phyloP scores from a whole-genome alignment of 169 alveolate genomes.

The Babesia ovata region DNA sequence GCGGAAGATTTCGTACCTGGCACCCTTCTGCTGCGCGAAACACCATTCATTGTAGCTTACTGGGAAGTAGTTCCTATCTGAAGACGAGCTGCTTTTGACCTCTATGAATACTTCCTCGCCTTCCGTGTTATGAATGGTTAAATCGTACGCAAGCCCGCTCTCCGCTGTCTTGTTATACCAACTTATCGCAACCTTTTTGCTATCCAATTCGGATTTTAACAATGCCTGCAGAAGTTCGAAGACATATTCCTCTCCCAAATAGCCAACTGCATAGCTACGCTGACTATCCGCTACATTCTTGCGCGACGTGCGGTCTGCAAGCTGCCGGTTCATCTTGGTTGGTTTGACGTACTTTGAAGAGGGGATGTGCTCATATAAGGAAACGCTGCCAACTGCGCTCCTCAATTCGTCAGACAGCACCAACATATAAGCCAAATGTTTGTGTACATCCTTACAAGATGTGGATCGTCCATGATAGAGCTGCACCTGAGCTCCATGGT shows the following conservation, averaged over 20 bases:
- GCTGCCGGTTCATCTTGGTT: not conserved
- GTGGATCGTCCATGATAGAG: not conserved
- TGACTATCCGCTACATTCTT: not conserved
- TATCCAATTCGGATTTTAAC: conserved; percentile 8
- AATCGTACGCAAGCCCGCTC: conserved; percentile 45
- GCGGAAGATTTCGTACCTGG: conserved; percentile 41
- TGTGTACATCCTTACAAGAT: not conserved
- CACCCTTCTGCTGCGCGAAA: conserved; percentile 50
- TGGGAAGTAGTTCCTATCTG: conserved; percentile 3
- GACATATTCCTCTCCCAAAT: conserved; percentile 44
- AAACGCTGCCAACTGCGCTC: not conserved
- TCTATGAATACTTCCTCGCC: conserved; percentile 41
- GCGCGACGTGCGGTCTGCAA: not conserved
- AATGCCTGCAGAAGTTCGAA: conserved; percentile 20
- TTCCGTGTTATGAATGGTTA: not conserved
- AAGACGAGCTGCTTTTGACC: conserved; percentile 44
- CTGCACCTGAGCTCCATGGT: not conserved
- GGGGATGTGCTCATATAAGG: conserved; percentile 13
- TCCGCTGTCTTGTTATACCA: conserved; percentile 45
- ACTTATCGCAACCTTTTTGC: not conserved
- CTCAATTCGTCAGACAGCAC: conserved; percentile 2
- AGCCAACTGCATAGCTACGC: conserved; percentile 15
- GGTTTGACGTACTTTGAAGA: not conserved
- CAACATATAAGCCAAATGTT: conserved; percentile 16
- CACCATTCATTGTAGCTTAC: conserved; percentile 52